Conservation (phyloP, 371 early-diverging fungal genomes). For the Mucor circinelloides region DNA sequence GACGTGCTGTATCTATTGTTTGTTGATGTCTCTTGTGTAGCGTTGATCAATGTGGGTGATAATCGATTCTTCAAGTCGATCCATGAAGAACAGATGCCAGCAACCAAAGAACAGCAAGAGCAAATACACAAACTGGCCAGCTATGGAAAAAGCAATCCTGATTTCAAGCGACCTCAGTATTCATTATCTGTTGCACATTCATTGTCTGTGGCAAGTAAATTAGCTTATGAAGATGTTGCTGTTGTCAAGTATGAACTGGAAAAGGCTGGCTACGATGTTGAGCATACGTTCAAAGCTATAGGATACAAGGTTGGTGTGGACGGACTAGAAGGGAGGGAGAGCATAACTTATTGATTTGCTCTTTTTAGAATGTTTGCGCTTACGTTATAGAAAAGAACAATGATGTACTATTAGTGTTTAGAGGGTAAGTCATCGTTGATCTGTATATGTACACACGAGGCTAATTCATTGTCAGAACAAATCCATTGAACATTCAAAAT, state of each 20-base stretch:
- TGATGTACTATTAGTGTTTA: constrained; percentile 56
- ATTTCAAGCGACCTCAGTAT: constrained; percentile 34
- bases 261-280: constrained; percentile 53
- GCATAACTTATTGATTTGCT: not conserved
- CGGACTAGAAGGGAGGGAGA: not conserved
- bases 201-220: constrained; percentile 52
- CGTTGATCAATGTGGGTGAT: constrained; percentile 43
- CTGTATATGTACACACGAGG: not conserved
- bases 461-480: constrained; percentile 33
- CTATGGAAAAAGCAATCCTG: not conserved
- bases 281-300: constrained; percentile 51
- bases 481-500: constrained; percentile 63
- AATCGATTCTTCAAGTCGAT: constrained; percentile 26
- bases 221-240: constrained; percentile 59
- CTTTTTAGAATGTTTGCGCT: constrained; percentile 52
- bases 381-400: constrained; percentile 57
- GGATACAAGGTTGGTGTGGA: constrained; percentile 49
- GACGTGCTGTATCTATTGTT: not conserved
- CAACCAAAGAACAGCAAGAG: not conserved
- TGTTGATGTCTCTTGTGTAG: constrained; percentile 15
- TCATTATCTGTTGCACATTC: constrained; percentile 56
- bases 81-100: not conserved
- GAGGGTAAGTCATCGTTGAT: constrained; percentile 33
- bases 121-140: not conserved
- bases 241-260: constrained; percentile 58